Evolutionary conservation across 176 grass and related monocot species (phyloP).

Genomic region (Thinopyrum elongatum): DNA sequence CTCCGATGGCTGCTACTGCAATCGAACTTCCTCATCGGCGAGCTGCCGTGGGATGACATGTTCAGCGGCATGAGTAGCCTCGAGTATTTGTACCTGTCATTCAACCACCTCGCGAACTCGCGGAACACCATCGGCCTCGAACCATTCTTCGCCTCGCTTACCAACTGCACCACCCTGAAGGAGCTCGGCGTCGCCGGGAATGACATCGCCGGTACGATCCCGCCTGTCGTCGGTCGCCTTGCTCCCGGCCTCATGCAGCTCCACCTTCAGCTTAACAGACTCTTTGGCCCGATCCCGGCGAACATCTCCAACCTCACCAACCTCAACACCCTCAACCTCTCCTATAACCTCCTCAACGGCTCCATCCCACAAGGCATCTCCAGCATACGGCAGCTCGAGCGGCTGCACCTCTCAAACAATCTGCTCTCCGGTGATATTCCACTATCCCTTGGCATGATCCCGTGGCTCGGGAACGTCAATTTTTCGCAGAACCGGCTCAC

Average conservation of each 20-base stretch:
- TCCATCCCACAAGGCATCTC: constrained; percentile 59
- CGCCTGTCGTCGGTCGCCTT: constrained; percentile 49
- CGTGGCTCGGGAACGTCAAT: constrained; percentile 56
- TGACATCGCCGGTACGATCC: constrained; percentile 52
- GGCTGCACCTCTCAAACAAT: constrained; percentile 67
- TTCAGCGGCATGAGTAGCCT: constrained; percentile 58
- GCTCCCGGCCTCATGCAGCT: constrained; percentile 51
- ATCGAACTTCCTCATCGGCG: constrained; percentile 55
- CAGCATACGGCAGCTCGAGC: constrained; percentile 62
- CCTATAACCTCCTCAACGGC: constrained; percentile 60
- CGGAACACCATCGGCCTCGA: constrained; percentile 53
- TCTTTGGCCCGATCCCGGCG: no score
- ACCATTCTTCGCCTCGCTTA: constrained; percentile 76
- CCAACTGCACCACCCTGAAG: constrained; percentile 55
- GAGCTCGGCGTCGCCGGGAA: constrained; percentile 75
- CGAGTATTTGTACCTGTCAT: constrained; percentile 62
- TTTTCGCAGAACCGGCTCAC: constrained; percentile 57
- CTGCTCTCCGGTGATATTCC: constrained; percentile 74
- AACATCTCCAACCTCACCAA: constrained; percentile 40
- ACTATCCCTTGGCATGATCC: constrained; percentile 44
- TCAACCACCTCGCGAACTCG: constrained; percentile 50
- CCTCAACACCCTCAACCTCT: constrained; percentile 33
- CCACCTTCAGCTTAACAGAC: constrained; percentile 63
- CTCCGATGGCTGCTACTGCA: constrained; percentile 75
- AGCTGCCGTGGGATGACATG: constrained; percentile 45